Evolutionary conservation across 75 land plant genomes (phyloP), one percentile per base, ranked within the genome.

Genomic region (Sequoia sempervirens): DNA sequence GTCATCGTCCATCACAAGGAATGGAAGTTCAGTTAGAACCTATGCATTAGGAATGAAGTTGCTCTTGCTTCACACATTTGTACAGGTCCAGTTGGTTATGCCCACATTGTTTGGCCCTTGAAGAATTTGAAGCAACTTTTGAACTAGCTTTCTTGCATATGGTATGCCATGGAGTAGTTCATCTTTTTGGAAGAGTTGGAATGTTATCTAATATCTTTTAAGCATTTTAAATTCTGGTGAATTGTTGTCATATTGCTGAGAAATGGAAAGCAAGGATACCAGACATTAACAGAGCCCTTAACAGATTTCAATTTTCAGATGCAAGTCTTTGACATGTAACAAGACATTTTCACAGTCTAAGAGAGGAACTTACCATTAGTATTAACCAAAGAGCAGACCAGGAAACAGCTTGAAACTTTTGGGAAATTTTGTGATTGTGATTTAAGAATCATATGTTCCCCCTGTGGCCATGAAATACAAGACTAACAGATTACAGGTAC

Each of bases 21-120:
- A 88, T 89, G 92, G 96, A 92, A 87, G 91, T 94, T 85, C 96
- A 95, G 86, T 85, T 92, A 80, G 92, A 93, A 86, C 92, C 95
- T 32, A 40, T 93, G 81, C 54, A 80, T 38, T 80, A 80, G 82
- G 11, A 52, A 7, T 50, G 26, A 80, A 53, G 82, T 43, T 32
- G 73, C 36, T 13, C 12, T n/a, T 45, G 50, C 50, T 78, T 26
- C 80, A 41, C 45, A 41, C 50, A 26, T 78, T 45, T 45, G 80
- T 78, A 78, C 80, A 78, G 50, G 1, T 78, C 30, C 73, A 78
- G 30, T 26, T 13, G n/a, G 80, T n/a, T 45, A n/a, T 78, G 47
- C 80, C 1, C 50, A 26, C 50, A 78, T 78, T 78, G 30, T 78
- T 78, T 78, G 80, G 50, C 47, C 50, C 80, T 78, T 78, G 32